These are phyloP conservation scores for Candida ponderosae DNA, from an alignment of 805 yeast species.

Conservation along the genomic window DNA sequence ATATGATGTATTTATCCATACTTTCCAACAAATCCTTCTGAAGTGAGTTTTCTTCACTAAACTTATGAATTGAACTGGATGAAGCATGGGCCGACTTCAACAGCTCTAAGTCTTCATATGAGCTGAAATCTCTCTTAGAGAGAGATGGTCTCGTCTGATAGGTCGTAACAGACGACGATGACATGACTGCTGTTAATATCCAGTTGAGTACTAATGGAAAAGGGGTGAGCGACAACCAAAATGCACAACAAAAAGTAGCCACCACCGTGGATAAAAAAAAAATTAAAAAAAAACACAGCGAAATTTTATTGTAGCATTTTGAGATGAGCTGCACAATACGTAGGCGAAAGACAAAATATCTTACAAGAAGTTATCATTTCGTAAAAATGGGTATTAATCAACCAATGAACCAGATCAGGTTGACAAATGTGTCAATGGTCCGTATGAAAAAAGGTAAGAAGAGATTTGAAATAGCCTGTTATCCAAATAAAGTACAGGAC, in stretches of 20 bases:
- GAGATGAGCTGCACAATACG: too few relatives aligned
- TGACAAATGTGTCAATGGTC: conserved; percentile 92
- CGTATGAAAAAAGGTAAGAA: conserved; percentile 86
- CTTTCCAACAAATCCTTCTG: conserved; percentile 14
- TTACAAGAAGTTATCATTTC: too few relatives aligned
- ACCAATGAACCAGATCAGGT: conserved; percentile 80
- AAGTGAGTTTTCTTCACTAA: conserved; percentile 16
- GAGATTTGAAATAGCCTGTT: conserved; percentile 92
- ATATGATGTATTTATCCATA: conserved; percentile 15
- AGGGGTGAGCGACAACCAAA: too few relatives aligned
- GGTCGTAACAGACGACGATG: background rate
- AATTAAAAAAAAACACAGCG: too few relatives aligned
- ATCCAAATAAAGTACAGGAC: conserved; percentile 95
- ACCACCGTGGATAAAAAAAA: too few relatives aligned
- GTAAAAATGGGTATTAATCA: conserved; percentile 59
- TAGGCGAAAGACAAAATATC: too few relatives aligned
- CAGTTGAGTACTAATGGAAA: too few relatives aligned
- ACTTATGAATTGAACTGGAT: conserved; percentile 15
- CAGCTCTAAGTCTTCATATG: conserved; percentile 13
- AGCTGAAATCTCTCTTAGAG: background rate
- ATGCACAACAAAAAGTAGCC: too few relatives aligned
- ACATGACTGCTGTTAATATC: too few relatives aligned
- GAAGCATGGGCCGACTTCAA: conserved; percentile 17
- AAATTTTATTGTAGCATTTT: too few relatives aligned
- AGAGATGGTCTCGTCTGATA: background rate